Base-by-base conservation (phyloP, 1,284 basidiomycete genomes). In the Athelia psychrophila region DNA sequence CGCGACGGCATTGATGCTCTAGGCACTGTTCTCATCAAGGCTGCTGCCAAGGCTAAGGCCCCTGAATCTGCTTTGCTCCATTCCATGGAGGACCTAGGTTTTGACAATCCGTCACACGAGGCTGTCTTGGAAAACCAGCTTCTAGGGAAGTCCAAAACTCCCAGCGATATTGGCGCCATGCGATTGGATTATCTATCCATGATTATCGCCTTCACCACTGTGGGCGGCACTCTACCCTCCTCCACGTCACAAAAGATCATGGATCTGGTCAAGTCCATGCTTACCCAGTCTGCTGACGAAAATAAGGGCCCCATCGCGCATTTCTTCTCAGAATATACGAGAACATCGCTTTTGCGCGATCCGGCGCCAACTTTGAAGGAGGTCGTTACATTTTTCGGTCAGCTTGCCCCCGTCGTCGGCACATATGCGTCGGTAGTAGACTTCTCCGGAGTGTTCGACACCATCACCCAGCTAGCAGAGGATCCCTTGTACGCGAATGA, bases 1-100 rank as follows among this genome's bases (percentile, higher is more conserved):
- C 72, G 75, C 33, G 87, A 89, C 33, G 88, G 86, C 1, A 78
- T 91, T 19, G 78, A 81, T 44, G 88, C 88, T 2, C 66, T 93
- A 13, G 81, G 81, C n/a, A 58, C 64, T 12, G 80, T 87, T 30
- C 68, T 89, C 3, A 64, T 77, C 22, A 79, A 77, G 48, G 64
- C 71, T 10, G 65, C 70, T 13, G 61, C 70, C 9, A 84, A 79
- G 60, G 61, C 74, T 15, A 87, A 83, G 60, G 51, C 60, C 30
- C 53, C 68, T 0, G 80, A 82, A 38, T 56, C 55, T 40, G 44
- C 65, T 5, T 60, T 68, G 2, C 62, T 62, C 45, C 67, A 71
- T 52, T 51, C 62, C 35, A 40, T 58, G 16, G 64, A 69, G 10
- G 62, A 64, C 22, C 32, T 53, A 18, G 61, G 54, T 32, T 55